phyloP scores from a whole-genome alignment of 2,329 filamentous ascomycete genomes.

The Catunica adiposa region DNA sequence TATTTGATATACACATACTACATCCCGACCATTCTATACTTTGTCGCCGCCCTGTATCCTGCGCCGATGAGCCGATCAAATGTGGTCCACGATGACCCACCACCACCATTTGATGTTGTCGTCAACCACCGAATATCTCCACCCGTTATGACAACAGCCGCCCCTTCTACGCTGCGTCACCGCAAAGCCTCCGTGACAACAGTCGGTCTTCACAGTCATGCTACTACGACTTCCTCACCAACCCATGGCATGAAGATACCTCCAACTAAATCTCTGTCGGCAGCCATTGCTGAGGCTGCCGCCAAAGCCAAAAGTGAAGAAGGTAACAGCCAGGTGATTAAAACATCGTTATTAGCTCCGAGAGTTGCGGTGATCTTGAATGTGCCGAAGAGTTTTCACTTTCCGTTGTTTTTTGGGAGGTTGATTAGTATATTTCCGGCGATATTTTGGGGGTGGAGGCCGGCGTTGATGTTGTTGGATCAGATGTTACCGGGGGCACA shows the following conservation, averaged over 20 bases:
- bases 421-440: conserved; percentile 54
- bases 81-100: conserved; percentile 9
- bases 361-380: conserved; percentile 65
- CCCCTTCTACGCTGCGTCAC: neutral
- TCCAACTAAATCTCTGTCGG: conserved; percentile 11
- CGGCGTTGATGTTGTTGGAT: conserved; percentile 49
- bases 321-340: conserved; percentile 5
- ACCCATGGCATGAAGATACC: conserved; percentile 10
- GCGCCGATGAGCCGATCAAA: conserved; percentile 8
- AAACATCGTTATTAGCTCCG: conserved; percentile 44
- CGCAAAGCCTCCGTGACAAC: conserved; percentile 2
- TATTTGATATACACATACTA: too few relatives aligned
- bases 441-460: conserved; percentile 54
- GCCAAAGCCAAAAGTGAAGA: conserved; percentile 4
- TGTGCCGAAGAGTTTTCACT: conserved; percentile 55
- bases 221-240: neutral
- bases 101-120: conserved; percentile 11
- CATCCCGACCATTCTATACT: too few relatives aligned
- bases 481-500: conserved; percentile 33
- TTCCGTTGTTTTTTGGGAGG: conserved; percentile 56
- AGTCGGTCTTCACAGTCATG: neutral
- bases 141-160: neutral
- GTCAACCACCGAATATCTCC: neutral
- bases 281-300: conserved; percentile 10
- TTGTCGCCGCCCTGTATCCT: neutral